Base-by-base conservation (phyloP, 2,329 filamentous ascomycete genomes). In the Talaromyces sp. region DNA sequence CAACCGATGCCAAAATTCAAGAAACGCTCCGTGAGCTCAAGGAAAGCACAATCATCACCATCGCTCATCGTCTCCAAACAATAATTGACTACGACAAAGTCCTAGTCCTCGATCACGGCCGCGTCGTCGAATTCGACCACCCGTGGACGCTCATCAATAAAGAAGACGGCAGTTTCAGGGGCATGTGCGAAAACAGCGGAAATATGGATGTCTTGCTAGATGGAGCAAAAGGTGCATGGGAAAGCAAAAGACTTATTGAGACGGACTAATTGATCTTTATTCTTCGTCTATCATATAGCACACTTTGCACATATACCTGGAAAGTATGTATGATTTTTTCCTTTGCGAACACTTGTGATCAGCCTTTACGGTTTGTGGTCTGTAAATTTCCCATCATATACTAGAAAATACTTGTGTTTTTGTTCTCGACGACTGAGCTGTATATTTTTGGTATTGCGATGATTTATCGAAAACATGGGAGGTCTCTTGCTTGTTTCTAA, bases 51-150 rank as follows among this genome's bases (percentile, higher is more conserved):
- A 96, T 96, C 64, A 91, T 98, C 73, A 98, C 95, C 0, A 98
- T 99, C 71, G 95, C 95, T 0, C 95, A 99, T 77, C 87, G 95
- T 18, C 82, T 99, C 67, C 92, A 96, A 73, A 99, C 95, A 0
- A 98, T 99, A 75, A 93, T 95, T 31, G 95, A 99, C 74, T 99
- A 98, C 72, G 95, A 99, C 79, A 96, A 96, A 80, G 93, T 99
- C 14, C 81, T 99, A 16, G 93, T 99, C 12, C 82, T 99, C 4
- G 95, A 99, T 71, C 91, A 93, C 74, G 95, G 95, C 9, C 79
- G 85, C 64, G 89, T 98, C 21, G 84, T 95, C 5, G 93, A 99
- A 77, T 99, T 86, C 72, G 95, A 88, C n/a, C 89, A 96, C 71
- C 95, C 95, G 0, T 92, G 88, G 80, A 87, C 91, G 68, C 80